These are phyloP conservation scores for Linnemannia exigua DNA, from an alignment of 192 early-diverging fungal genomes.

Conservation along the genomic window DNA sequence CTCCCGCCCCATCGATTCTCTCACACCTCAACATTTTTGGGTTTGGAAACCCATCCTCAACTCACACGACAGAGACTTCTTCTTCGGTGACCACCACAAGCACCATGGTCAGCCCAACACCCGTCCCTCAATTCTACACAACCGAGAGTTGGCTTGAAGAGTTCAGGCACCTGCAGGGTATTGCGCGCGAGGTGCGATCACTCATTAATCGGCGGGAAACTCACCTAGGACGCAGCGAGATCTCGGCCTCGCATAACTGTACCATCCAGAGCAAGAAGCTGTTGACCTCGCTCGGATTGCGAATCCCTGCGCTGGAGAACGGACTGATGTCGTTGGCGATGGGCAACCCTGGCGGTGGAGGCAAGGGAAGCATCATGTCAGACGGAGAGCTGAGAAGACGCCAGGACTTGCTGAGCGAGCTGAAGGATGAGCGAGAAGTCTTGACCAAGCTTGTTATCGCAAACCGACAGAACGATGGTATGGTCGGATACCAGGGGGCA, in stretches of 20 bases:
- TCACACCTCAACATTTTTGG: slow-evolving; percentile 56
- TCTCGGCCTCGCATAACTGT: slow-evolving; percentile 83
- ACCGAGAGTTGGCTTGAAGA: slow-evolving; percentile 89
- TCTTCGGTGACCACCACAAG: background rate
- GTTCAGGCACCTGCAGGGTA: slow-evolving; percentile 70
- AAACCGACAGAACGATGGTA: slow-evolving; percentile 61
- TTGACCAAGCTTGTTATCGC: slow-evolving; percentile 72
- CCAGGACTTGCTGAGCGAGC: slow-evolving; percentile 80
- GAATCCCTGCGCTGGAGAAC: slow-evolving; percentile 68
- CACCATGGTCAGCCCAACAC: slow-evolving; percentile 17
- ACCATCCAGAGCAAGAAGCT: slow-evolving; percentile 83
- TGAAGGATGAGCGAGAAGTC: slow-evolving; percentile 79
- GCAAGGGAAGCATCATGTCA: slow-evolving; percentile 67
- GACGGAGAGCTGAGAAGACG: slow-evolving; percentile 83
- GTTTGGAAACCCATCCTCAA: slow-evolving; percentile 47
- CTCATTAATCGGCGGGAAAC: slow-evolving; percentile 80
- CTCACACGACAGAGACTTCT: slow-evolving; percentile 21
- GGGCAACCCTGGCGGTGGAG: slow-evolving; percentile 42
- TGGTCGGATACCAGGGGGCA: slow-evolving; percentile 52
- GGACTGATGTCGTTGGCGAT: slow-evolving; percentile 67
- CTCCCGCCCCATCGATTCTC: slow-evolving; percentile 25
- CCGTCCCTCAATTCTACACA: slow-evolving; percentile 62
- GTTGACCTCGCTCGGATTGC: slow-evolving; percentile 62
- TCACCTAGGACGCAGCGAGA: slow-evolving; percentile 80
- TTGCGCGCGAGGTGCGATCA: slow-evolving; percentile 80